Conservation (phyloP, 345 rosid genomes). For the Boechera stricta region DNA sequence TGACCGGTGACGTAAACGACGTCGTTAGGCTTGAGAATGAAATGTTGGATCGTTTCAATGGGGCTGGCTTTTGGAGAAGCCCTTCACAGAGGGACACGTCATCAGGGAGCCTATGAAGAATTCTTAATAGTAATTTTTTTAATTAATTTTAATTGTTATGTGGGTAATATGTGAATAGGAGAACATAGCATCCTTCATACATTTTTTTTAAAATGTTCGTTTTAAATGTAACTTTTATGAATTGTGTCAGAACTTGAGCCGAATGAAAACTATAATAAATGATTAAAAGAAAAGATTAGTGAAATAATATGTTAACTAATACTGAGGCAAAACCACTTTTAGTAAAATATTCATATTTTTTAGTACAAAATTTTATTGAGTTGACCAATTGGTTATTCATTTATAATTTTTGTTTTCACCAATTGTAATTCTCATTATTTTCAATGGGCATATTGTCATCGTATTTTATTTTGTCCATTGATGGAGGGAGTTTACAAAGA, state of each 20-base stretch:
- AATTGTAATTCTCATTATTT: too few relatives aligned
- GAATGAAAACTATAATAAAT: too few relatives aligned
- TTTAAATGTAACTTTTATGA: not conserved
- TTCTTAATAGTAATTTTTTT: not conserved
- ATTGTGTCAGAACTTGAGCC: not conserved
- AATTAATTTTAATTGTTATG: not conserved
- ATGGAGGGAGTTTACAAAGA: too few relatives aligned
- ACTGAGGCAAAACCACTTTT: too few relatives aligned
- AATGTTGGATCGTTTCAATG: constrained; percentile 57
- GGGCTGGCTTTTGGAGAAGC: constrained; percentile 64
- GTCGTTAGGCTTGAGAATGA: constrained; percentile 54
- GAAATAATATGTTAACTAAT: too few relatives aligned
- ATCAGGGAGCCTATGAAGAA: constrained; percentile 2
- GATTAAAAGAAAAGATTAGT: too few relatives aligned
- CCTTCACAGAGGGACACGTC: constrained; percentile 47
- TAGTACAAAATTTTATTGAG: too few relatives aligned
- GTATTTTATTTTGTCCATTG: too few relatives aligned
- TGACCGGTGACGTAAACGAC: constrained; percentile 8
- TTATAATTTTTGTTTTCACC: too few relatives aligned
- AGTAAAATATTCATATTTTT: too few relatives aligned
- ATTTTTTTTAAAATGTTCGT: not conserved
- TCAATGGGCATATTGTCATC: too few relatives aligned
- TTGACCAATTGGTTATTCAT: too few relatives aligned
- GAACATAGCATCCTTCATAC: not conserved
- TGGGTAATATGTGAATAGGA: constrained; percentile 1